Percentiles rank a stretch among this genome's conserved stretches.
Evolutionary conservation across 2,329 filamentous ascomycete species (phyloP).

Genomic region (Cercospora sp.): DNA sequence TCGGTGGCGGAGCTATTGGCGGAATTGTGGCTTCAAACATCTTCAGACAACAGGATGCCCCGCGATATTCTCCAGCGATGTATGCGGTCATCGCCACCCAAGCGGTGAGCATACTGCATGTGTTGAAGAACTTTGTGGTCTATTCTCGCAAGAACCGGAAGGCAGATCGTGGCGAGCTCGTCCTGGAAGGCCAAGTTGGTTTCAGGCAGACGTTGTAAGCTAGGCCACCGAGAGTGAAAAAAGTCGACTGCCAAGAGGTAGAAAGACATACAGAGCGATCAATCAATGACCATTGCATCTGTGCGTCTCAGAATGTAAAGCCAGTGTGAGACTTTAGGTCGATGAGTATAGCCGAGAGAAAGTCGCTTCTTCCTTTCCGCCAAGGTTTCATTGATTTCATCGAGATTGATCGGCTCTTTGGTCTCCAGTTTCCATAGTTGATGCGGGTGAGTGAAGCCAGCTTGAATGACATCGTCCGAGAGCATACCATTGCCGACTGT

Average conservation of each 20-base stretch:
- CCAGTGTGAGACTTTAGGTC: slow-evolving; percentile 43
- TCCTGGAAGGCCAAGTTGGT: slow-evolving; percentile 39
- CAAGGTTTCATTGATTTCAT: slow-evolving; percentile 30
- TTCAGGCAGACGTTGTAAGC: slow-evolving; percentile 32
- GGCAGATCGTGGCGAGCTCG: slow-evolving; percentile 45
- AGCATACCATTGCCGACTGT: slow-evolving; percentile 32
- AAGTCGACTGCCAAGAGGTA: neutral
- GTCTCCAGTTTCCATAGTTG: slow-evolving; percentile 42
- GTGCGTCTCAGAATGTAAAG: slow-evolving; percentile 45
- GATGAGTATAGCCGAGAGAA: slow-evolving; percentile 34
- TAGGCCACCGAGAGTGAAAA: too few relatives aligned
- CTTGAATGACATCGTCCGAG: slow-evolving; percentile 31
- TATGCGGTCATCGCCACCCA: slow-evolving; percentile 28
- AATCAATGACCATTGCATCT: slow-evolving; percentile 29
- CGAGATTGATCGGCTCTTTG: slow-evolving; percentile 36
- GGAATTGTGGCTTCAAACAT: slow-evolving; percentile 74
- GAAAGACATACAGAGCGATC: neutral
- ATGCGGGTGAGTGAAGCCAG: slow-evolving; percentile 42
- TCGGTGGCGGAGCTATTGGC: slow-evolving; percentile 73
- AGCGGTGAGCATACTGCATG: slow-evolving; percentile 25
- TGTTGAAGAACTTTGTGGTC: slow-evolving; percentile 27
- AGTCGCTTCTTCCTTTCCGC: slow-evolving; percentile 29
- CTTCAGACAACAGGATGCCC: slow-evolving; percentile 57
- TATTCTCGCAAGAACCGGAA: slow-evolving; percentile 40
- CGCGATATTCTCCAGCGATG: slow-evolving; percentile 24